Evolutionary conservation across 495 filamentous ascomycete species (phyloP).

Genomic region (Parathielavia appendiculata): DNA sequence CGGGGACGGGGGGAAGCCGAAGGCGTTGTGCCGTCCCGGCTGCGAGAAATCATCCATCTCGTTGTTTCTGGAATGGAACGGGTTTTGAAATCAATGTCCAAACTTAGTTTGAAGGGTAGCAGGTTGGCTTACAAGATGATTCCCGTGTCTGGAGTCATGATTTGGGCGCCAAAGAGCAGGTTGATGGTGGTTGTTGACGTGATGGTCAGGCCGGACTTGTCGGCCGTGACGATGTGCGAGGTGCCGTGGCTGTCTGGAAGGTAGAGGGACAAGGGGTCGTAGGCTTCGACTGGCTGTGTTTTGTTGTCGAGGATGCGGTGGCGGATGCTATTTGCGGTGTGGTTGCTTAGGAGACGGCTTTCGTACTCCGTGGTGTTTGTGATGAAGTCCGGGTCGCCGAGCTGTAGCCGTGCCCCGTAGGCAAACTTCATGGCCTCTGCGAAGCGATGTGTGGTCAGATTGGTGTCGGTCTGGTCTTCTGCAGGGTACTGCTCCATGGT

Average conservation of each 20-base stretch:
- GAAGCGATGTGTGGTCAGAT: constrained; percentile 66
- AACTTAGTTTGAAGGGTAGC: neutral
- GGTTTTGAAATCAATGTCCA: too few species aligned
- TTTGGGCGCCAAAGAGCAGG: constrained; percentile 68
- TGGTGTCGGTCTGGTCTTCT: constrained; percentile 24
- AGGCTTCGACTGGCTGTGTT: constrained; percentile 64
- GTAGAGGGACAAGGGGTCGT: constrained; percentile 52
- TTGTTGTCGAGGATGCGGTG: constrained; percentile 61
- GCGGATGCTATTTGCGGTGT: constrained; percentile 54
- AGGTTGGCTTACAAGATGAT: constrained; percentile 49
- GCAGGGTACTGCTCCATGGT: constrained; percentile 67
- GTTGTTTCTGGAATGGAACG: constrained; percentile 57
- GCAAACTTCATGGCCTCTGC: constrained; percentile 84
- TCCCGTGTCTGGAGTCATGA: constrained; percentile 75
- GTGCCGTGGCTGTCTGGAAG: constrained; percentile 57
- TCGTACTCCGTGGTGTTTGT: constrained; percentile 46
- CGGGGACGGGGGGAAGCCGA: constrained; percentile 74
- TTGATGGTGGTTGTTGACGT: constrained; percentile 80
- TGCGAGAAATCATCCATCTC: constrained; percentile 95
- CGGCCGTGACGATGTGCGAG: constrained; percentile 66
- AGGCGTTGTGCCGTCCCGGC: constrained; percentile 66
- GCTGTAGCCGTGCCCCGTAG: constrained; percentile 62
- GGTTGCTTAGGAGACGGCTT: constrained; percentile 54
- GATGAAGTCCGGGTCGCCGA: constrained; percentile 78
- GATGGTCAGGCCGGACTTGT: constrained; percentile 63